A percentile compares a stretch with the other conserved stretches of the same genome.
phyloP scores from a whole-genome alignment of 1,284 basidiomycete species.

The Ustilago sp. region DNA sequence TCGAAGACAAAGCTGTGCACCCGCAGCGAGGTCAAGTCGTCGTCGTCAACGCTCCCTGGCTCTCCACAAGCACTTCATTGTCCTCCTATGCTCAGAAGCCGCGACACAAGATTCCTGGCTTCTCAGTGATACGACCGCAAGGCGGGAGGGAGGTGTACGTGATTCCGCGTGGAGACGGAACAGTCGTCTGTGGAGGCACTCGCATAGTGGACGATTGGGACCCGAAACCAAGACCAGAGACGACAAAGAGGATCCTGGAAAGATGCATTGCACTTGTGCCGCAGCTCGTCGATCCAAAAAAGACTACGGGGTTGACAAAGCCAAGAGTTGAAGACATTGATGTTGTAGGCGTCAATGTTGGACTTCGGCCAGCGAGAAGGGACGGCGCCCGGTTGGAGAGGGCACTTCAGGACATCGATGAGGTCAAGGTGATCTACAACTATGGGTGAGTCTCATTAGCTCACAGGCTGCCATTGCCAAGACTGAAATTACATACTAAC shows the following conservation, averaged over 20 bases:
- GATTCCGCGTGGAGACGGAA: conserved; percentile 60
- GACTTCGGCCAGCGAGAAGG: conserved; percentile 53
- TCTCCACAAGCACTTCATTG: conserved; percentile 9
- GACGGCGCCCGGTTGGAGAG: conserved; percentile 52
- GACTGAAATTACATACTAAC: background rate
- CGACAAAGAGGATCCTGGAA: conserved; percentile 52
- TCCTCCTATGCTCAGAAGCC: background rate
- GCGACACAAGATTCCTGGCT: conserved; percentile 23
- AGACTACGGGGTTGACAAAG: conserved; percentile 1
- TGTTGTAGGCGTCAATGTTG: conserved; percentile 52
- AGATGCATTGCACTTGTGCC: conserved; percentile 44
- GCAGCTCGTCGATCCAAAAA: conserved; percentile 27
- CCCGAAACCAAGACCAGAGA: conserved; percentile 29
- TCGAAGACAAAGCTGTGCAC: conserved; percentile 40
- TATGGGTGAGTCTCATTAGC: conserved; percentile 25
- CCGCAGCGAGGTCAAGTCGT: conserved; percentile 62
- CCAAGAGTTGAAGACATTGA: conserved; percentile 45
- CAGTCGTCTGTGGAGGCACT: conserved; percentile 61
- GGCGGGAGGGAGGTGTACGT: conserved; percentile 57
- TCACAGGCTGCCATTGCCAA: background rate
- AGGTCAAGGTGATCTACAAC: conserved; percentile 35
- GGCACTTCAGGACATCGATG: conserved; percentile 19
- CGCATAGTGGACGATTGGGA: conserved; percentile 52
- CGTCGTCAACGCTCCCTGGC: conserved; percentile 58
- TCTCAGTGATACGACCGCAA: conserved; percentile 37